A percentile compares a stretch with the other conserved stretches of the same genome.
These are phyloP conservation scores for Glebionis coronaria DNA, from an alignment of 129 eudicot genomes.

Conservation along the genomic window DNA sequence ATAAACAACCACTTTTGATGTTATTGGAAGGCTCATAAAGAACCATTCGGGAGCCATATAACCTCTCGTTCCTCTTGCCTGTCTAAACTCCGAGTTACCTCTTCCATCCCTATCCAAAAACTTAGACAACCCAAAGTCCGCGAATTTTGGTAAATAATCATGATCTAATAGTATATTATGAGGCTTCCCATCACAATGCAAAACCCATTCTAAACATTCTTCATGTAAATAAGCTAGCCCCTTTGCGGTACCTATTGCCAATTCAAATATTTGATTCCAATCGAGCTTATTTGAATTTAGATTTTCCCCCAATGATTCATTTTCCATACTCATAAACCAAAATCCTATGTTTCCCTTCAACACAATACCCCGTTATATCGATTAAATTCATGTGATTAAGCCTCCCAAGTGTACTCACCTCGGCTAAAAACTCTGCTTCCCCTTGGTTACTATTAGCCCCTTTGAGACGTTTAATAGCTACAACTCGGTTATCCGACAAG, in stretches of 20 bases:
- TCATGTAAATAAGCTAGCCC: slow-evolving; percentile 50
- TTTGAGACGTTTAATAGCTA: slow-evolving; percentile 39
- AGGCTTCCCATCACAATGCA: slow-evolving; percentile 58
- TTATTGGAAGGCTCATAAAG: slow-evolving; percentile 31
- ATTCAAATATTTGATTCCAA: slow-evolving; percentile 33
- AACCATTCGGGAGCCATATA: slow-evolving; percentile 71
- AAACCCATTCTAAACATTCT: slow-evolving; percentile 46
- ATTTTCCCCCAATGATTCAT: slow-evolving; percentile 40
- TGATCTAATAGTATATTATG: slow-evolving; percentile 40
- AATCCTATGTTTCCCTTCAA: slow-evolving; percentile 35
- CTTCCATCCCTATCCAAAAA: slow-evolving; percentile 31
- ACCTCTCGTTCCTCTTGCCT: slow-evolving; percentile 59
- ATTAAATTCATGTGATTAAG: slow-evolving; percentile 49
- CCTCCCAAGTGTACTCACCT: slow-evolving; percentile 41
- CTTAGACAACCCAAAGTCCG: slow-evolving; percentile 48
- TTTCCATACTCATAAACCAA: slow-evolving; percentile 49
- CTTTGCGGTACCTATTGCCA: slow-evolving; percentile 38
- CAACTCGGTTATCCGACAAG: slow-evolving; percentile 26
- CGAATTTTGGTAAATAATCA: slow-evolving; percentile 40
- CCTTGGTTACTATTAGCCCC: slow-evolving; percentile 31
- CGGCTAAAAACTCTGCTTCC: slow-evolving; percentile 45
- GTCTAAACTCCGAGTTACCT: slow-evolving; percentile 35
- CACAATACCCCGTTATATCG: slow-evolving; percentile 48
- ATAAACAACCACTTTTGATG: slow-evolving; percentile 56
- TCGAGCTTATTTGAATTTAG: slow-evolving; percentile 8